phyloP scores from a whole-genome alignment of 2,329 filamentous ascomycete genomes.

The Hypoxylon sp. region DNA sequence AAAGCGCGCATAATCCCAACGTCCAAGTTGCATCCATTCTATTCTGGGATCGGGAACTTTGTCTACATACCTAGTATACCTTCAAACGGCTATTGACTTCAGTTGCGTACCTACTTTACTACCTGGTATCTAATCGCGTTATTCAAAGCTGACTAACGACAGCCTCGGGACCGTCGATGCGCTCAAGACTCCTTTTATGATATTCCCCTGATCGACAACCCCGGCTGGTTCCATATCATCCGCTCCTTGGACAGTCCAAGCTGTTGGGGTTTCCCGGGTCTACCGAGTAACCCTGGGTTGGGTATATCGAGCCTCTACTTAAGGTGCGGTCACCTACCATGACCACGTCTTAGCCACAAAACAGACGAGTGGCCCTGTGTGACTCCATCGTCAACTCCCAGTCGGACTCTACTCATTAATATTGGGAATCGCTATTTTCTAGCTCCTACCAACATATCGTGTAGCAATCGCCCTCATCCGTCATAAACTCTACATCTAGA shows the following conservation, averaged over 20 bases:
- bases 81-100: slow-evolving; percentile 16
- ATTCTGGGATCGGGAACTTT: neutral
- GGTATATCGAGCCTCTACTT: slow-evolving; percentile 6
- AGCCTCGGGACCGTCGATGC: neutral
- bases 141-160: neutral
- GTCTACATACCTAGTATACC: neutral
- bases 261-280: neutral
- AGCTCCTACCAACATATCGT: neutral
- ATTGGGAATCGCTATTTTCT: neutral
- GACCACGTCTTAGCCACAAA: slow-evolving; percentile 6
- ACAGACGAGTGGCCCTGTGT: slow-evolving; percentile 6
- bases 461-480: neutral
- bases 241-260: neutral
- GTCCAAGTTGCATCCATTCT: neutral
- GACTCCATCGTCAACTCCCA: neutral
- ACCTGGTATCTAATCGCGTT: neutral
- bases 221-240: neutral
- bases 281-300: neutral
- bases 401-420: neutral
- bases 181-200: neutral
- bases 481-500: neutral
- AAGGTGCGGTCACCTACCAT: neutral
- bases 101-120: slow-evolving; percentile 1
- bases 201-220: slow-evolving; percentile 1
- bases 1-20: slow-evolving; percentile 4